phyloP scores from a whole-genome alignment of 2,329 filamentous ascomycete genomes.

The Arthrocladium fulminans region DNA sequence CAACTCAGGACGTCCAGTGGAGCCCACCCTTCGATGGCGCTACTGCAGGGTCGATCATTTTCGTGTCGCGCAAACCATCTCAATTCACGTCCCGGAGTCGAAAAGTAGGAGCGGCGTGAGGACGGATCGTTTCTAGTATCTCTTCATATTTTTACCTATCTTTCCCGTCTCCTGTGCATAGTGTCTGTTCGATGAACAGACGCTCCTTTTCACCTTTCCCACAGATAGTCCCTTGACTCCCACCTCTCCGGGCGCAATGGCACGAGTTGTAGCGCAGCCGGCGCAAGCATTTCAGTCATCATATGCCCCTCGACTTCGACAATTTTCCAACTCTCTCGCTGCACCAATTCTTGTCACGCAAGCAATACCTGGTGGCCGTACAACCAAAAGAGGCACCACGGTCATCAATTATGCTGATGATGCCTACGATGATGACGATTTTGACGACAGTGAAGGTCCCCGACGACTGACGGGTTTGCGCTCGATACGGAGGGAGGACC shows the following conservation, averaged over 20 bases:
- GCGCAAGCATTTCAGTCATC: slow-evolving; percentile 85
- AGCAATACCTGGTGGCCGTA: slow-evolving; percentile 61
- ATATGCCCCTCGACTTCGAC: slow-evolving; percentile 81
- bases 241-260: not conserved
- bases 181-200: too few relatives aligned
- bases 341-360: slow-evolving; percentile 70
- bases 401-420: slow-evolving; percentile 98
- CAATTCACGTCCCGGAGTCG: not conserved
- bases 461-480: slow-evolving; percentile 65
- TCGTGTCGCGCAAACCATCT: slow-evolving; percentile 33
- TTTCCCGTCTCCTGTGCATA: too few relatives aligned
- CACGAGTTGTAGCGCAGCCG: slow-evolving; percentile 26
- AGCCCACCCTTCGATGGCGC: not conserved
- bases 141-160: too few relatives aligned
- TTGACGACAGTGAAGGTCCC: slow-evolving; percentile 57
- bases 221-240: not conserved
- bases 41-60: slow-evolving; percentile 50
- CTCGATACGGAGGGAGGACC: slow-evolving; percentile 70
- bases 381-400: slow-evolving; percentile 93
- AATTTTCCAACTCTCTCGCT: slow-evolving; percentile 84
- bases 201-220: not conserved
- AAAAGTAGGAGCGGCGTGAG: too few relatives aligned
- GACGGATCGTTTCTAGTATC: not conserved
- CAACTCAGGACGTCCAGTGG: not conserved
- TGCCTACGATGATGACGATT: slow-evolving; percentile 69